phyloP scores from a whole-genome alignment of 176 grass and related monocot species.

The Triticum monococcum region DNA sequence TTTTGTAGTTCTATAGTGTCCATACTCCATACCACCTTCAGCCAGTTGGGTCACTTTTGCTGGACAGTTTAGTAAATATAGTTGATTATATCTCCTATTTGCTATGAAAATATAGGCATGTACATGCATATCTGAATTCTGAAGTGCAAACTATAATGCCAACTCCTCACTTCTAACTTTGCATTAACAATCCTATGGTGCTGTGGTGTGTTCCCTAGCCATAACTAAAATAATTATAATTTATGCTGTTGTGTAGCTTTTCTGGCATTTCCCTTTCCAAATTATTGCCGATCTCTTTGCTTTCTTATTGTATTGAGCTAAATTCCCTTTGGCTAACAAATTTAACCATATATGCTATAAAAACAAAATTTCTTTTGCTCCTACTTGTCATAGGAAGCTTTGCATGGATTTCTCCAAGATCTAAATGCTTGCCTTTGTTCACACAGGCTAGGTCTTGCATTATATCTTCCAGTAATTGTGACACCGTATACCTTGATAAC shows the following conservation, averaged over 20 bases:
- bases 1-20: not conserved
- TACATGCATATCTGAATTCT: not conserved
- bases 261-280: not conserved
- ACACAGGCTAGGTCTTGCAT: constrained; percentile 10
- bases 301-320: not conserved
- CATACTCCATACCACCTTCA: not conserved
- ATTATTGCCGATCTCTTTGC: not conserved
- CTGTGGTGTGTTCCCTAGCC: not conserved
- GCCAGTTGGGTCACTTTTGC: not conserved
- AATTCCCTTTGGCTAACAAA: not conserved
- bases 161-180: not conserved
- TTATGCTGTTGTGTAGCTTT: not conserved
- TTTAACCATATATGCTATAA: not conserved
- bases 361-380: not conserved
- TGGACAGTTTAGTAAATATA: not conserved
- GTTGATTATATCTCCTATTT: not conserved
- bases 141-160: not conserved
- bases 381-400: not conserved
- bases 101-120: not conserved
- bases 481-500: constrained; percentile 20
- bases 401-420: constrained; percentile 11
- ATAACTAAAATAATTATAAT: not conserved
- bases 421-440: constrained; percentile 16
- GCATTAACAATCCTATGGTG: not conserved
- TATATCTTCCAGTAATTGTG: not conserved